Conservation (phyloP, 1,139 yeast species). For the Hanseniaspora uvarum region DNA sequence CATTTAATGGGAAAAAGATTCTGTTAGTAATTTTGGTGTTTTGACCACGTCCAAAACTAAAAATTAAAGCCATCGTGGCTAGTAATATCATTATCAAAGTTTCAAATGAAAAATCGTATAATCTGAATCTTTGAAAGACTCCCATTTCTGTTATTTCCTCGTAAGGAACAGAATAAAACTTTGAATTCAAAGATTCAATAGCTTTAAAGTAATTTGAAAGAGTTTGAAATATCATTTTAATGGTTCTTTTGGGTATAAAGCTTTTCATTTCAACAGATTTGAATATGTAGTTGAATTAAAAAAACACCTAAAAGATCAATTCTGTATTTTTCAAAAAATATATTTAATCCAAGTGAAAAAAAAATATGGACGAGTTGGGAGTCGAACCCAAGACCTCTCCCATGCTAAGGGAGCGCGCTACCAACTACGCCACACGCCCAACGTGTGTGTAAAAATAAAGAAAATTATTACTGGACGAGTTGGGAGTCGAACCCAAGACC, state of each 20-base stretch:
- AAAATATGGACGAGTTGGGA: slow-evolving; percentile 33
- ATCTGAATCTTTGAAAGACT: slow-evolving; percentile 38
- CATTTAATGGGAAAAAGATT: slow-evolving; percentile 41
- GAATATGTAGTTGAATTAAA: no score
- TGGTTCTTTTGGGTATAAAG: not conserved
- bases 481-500: slow-evolving; percentile 88
- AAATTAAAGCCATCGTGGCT: slow-evolving; percentile 36
- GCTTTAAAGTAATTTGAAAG: slow-evolving; percentile 8
- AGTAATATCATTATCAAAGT: slow-evolving; percentile 45
- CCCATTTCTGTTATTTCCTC: slow-evolving; percentile 47
- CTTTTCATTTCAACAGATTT: no score
- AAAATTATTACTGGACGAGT: slow-evolving; percentile 53
- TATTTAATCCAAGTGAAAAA: no score
- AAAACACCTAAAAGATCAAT: not conserved
- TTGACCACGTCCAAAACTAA: slow-evolving; percentile 47
- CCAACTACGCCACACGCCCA: slow-evolving; percentile 91
- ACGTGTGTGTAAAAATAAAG: not conserved
- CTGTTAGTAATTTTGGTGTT: slow-evolving; percentile 48
- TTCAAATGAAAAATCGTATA: slow-evolving; percentile 70
- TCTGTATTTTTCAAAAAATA: no score
- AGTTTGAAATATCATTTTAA: not conserved
- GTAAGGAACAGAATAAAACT: slow-evolving; percentile 36
- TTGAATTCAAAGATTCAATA: slow-evolving; percentile 22
- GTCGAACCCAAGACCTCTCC: slow-evolving; percentile 85
- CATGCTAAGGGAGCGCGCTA: slow-evolving; percentile 89